Evolutionary conservation across 371 early-diverging fungal species (phyloP), one percentile per base, ranked within the genome.

Genomic region (Mycotypha africana): DNA sequence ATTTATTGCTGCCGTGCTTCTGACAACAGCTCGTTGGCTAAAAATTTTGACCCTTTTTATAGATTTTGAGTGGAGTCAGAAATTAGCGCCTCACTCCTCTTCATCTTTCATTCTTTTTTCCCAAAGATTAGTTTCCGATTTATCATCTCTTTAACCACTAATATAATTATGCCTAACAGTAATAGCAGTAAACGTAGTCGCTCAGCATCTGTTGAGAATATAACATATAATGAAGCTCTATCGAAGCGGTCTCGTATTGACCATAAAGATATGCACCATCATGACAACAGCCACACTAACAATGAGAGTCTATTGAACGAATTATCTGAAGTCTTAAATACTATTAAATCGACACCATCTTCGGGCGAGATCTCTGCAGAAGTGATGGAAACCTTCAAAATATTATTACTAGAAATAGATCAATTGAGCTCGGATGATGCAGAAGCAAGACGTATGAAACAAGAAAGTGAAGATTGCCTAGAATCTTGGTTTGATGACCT

Each of bases 401-500:
- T 62, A 9, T 48, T 71, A 10, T 54, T 71, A 54, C 48, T 67
- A 16, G 65, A 67, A 54, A 58, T 58, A 19, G 52, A 56, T 51
- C 37, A 46, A 21, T 40, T 51, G 25, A 51, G 51, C 23, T 36
- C 57, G 10, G 57, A 51, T 42, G 47, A 51, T 20, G 14, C 33
- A 16, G 58, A 58, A 44, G 65, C 65, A 34, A 48, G 38, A 22
- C 52, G 55, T 40, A 52, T 71, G 47, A 67, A 61, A 46, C 53
- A 67, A 33, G 63, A 71, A 24, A 65, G 65, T 26, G 72, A 67
- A 21, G 51, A 51, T 14, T 71, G 62, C 33, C 39, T 71, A 21
- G 72, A 67, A 51, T 34, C 60, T 33, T 71, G 72, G 72, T 67
- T 71, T 43, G 72, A 71, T 33, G 67, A 71, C 30, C 38, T 71